Base-by-base conservation (phyloP, 148 eudicot species). In the Silene latifolia region DNA sequence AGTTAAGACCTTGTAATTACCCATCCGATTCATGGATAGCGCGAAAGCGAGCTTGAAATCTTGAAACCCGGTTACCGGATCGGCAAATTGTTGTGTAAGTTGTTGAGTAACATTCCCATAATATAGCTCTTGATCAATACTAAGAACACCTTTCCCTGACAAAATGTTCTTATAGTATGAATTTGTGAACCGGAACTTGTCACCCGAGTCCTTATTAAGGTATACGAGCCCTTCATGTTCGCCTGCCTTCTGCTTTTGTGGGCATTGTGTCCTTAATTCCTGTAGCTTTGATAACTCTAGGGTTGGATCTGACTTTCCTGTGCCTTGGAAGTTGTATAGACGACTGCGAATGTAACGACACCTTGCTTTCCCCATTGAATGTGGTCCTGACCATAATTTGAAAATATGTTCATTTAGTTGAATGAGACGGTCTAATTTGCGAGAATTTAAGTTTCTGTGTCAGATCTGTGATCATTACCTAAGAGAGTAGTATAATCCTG, bases 261-360 rank as follows among this genome's bases (percentile, higher is more conserved):
- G 92, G 77, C 98, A 93, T 60, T 80, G 84, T 53, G 76, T 61
- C 73, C 68, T 78, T 20, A 93, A 71, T 20, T 76, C 74, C 1
- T 65, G 25, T 27, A 88, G 48, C n/a, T 72, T 27, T 24, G 89
- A 25, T 63, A 65, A 4, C 47, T 73, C 76, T 80, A 93, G 80
- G 67, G 59, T 76, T 12, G 91, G 91, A 76, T 89, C 93, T 21
- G 96, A 78, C 77, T 81, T 86, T 35, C 87, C 83, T 6, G 91
- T 84, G 63, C 82, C 87, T 6, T 87, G 77, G 81, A 70, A 88
- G 69, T 90, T 86, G 93, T 93, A 93, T 13, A 93, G 83, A 0
- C 96, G 83, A 72, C 83, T 87, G 1, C 18, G 19, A 25, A 93
- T 69, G 82, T 85, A 81, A 3, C 79, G 79, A 75, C 98, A 90